phyloP scores from a whole-genome alignment of 768 basidiomycete genomes.

The Termitomyces titanicus region DNA sequence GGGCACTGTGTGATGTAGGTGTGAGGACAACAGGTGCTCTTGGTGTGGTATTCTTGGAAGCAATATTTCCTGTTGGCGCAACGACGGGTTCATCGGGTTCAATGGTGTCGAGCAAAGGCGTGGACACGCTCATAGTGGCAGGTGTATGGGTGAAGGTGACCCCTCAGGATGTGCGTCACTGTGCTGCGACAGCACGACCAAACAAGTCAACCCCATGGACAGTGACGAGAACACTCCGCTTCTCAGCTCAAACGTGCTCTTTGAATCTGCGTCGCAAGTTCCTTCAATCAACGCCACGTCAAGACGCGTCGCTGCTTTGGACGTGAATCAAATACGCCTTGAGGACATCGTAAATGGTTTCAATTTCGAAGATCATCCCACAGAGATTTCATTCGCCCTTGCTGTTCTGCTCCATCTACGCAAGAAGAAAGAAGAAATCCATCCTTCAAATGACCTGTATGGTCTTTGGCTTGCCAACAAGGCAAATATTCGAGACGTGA shows the following conservation, averaged over 20 bases:
- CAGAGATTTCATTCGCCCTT: slow-evolving; percentile 26
- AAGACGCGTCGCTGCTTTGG: slow-evolving; percentile 16
- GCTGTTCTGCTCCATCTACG: slow-evolving; percentile 33
- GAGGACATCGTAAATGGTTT: slow-evolving; percentile 18
- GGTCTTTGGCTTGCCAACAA: slow-evolving; percentile 36
- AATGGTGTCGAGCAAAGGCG: slow-evolving; percentile 76
- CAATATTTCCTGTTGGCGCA: slow-evolving; percentile 32
- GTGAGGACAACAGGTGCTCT: slow-evolving; percentile 52
- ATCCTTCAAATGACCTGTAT: slow-evolving; percentile 33
- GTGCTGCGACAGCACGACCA: slow-evolving; percentile 4
- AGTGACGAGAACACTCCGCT: slow-evolving; percentile 21
- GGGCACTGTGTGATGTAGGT: slow-evolving; percentile 41
- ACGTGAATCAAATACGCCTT: slow-evolving; percentile 17
- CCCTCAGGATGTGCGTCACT: background rate
- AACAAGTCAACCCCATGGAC: slow-evolving; percentile 11
- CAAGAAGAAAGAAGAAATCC: slow-evolving; percentile 15
- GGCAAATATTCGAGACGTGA: slow-evolving; percentile 18
- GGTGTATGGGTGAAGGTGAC: background rate
- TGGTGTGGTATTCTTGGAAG: slow-evolving; percentile 24
- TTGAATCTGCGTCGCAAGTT: background rate
- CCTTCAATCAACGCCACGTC: slow-evolving; percentile 17
- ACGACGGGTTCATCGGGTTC: slow-evolving; percentile 74
- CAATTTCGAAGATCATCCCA: slow-evolving; percentile 10
- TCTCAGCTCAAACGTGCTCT: background rate
- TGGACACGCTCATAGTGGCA: slow-evolving; percentile 41